These are phyloP conservation scores for Ceriops decandra DNA, from an alignment of 345 rosid species.

Conservation along the genomic window DNA sequence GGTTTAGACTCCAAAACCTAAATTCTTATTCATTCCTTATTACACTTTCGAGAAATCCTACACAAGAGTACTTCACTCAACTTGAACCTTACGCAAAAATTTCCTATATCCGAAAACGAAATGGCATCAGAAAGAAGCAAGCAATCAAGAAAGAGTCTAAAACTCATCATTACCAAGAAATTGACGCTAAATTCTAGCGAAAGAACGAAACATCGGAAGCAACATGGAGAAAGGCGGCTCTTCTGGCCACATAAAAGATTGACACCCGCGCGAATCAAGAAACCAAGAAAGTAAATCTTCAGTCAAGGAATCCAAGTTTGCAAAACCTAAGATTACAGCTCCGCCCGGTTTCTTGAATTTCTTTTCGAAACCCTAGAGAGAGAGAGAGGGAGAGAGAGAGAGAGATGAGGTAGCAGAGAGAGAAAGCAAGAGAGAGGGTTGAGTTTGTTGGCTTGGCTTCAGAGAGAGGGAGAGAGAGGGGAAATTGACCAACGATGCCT, in stretches of 20 bases:
- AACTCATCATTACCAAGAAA: slow-evolving; percentile 8
- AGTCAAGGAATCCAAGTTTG: not conserved
- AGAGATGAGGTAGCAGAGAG: not conserved
- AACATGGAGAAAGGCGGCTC: not conserved
- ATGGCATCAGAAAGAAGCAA: not conserved
- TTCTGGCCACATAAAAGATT: not conserved
- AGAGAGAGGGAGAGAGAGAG: slow-evolving; percentile 23
- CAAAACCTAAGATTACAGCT: slow-evolving; percentile 1
- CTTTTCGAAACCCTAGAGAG: slow-evolving; percentile 27
- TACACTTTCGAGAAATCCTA: not conserved
- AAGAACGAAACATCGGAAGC: not conserved
- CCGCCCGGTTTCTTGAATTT: not conserved
- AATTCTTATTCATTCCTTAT: not conserved
- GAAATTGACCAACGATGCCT: slow-evolving; percentile 4
- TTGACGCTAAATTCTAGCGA: slow-evolving; percentile 1
- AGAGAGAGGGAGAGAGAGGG: not conserved
- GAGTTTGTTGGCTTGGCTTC: not conserved
- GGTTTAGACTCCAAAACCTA: not conserved
- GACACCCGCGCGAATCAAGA: not conserved
- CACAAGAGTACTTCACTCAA: not conserved
- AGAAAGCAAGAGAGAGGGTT: not conserved
- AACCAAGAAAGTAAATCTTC: not conserved
- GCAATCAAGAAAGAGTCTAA: not conserved
- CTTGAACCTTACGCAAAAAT: not conserved
- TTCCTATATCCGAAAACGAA: not conserved